Evolutionary conservation across 1,284 basidiomycete species (phyloP), one percentile per base, ranked within the genome.

Genomic region (Boletus sp.): DNA sequence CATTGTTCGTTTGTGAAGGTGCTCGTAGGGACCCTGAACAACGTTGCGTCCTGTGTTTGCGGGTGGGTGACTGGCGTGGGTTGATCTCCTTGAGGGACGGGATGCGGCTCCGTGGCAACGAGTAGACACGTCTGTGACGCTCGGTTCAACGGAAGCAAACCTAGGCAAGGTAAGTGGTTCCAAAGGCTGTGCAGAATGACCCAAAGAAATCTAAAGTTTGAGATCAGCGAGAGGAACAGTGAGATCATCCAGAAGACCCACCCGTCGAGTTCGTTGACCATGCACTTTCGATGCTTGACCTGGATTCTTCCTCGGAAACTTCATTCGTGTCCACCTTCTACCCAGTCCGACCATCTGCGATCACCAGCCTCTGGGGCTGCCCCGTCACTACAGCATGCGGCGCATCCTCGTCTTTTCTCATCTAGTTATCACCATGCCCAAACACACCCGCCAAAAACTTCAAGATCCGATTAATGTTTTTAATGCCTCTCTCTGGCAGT

Each of bases 401-500:
- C 23, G 70, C 52, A 44, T 66, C 70, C 45, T 77, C 74, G 45
- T 74, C 72, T 55, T 75, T 76, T 46, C 65, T 69, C 40, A 68
- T 68, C 37, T 65, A 62, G 30, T 56, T 70, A 16, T 70, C 71
- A 0, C 72, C 68, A 42, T 75, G 74, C 37, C 93, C 93, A 70
- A 98, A 98, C 2, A 97, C 87, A 23, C 92, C 85, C 16, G 93
- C 94, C 42, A 99, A 72, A 70, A 99, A 98, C 51, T 92, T 88
- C 53, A 99, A 77, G 54, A 99, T 97, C 49, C 91, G 78, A 64
- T 96, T 94, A 63, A 57, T 96, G 93, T 60, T 91, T 91, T 61
- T 91, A 84, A 61, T 94, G 85, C 49, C 86, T 79, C 56, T 88
- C 82, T 8, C 90, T 72, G 4, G 90, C 82, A 32, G 84, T 77